phyloP scores from a whole-genome alignment of 2,329 filamentous ascomycete species.

The Alternaria longipes region DNA sequence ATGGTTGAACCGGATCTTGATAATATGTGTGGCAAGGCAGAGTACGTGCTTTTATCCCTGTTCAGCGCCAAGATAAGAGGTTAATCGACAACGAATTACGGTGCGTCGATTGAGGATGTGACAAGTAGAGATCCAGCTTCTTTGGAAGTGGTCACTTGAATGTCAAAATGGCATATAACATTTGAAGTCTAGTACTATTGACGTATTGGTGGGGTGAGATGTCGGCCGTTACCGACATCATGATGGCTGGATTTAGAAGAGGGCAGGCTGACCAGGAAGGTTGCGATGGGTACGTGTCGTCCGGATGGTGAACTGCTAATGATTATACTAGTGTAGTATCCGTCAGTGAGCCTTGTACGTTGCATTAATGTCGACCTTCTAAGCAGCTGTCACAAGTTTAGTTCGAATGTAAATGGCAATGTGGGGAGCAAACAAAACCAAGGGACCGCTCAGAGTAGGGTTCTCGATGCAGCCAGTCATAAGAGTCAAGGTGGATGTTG shows the following conservation, averaged over 20 bases:
- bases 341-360: no score
- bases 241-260: background rate
- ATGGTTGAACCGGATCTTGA: background rate
- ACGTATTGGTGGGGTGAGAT: background rate
- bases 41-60: background rate
- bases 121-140: background rate
- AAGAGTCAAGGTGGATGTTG: background rate
- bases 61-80: background rate
- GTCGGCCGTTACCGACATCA: background rate
- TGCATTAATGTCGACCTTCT: background rate
- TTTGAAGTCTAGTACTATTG: background rate
- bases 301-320: background rate
- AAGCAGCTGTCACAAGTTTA: background rate
- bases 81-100: background rate
- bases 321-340: background rate
- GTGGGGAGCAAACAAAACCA: background rate
- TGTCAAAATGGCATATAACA: background rate
- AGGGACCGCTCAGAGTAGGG: background rate
- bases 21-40: background rate
- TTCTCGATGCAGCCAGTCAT: background rate
- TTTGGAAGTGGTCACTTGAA: background rate
- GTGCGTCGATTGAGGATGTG: background rate
- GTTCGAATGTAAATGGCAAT: background rate
- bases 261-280: no score
- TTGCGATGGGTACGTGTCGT: background rate